Evolutionary conservation across 352 stramenopile genomes (phyloP).

Genomic region (Pythium pyrilobum): DNA sequence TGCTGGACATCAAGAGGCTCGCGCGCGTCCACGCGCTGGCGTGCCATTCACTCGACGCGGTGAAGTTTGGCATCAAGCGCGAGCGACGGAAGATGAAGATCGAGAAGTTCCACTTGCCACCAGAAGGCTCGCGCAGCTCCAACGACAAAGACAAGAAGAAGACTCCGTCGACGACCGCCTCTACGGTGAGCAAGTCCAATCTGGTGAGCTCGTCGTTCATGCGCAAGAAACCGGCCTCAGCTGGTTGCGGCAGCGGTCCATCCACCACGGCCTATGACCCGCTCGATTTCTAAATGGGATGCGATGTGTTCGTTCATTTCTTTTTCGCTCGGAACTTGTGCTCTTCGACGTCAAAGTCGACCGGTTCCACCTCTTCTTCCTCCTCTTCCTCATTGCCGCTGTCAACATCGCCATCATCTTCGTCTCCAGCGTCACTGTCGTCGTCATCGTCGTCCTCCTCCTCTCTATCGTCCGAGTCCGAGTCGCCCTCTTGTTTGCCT

Average conservation of each 20-base stretch:
- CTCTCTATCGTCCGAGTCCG: neutral
- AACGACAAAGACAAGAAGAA: slow-evolving; percentile 7
- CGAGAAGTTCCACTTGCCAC: slow-evolving; percentile 71
- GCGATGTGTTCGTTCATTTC: neutral
- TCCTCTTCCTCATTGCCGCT: slow-evolving; percentile 17
- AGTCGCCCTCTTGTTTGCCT: too few relatives aligned
- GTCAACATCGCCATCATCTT: slow-evolving; percentile 7
- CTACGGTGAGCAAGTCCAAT: slow-evolving; percentile 1
- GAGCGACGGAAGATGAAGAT: slow-evolving; percentile 69
- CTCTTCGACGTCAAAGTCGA: slow-evolving; percentile 17
- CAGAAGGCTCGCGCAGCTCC: slow-evolving; percentile 49
- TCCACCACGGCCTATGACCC: slow-evolving; percentile 5
- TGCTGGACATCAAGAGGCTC: slow-evolving; percentile 53
- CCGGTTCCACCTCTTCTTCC: slow-evolving; percentile 16
- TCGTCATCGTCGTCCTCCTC: neutral
- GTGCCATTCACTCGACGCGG: slow-evolving; percentile 43
- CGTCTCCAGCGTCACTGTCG: neutral
- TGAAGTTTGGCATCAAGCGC: slow-evolving; percentile 58
- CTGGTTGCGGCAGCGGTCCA: slow-evolving; percentile 1
- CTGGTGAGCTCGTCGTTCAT: slow-evolving; percentile 20
- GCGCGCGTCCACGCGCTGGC: slow-evolving; percentile 52
- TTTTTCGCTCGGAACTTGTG: slow-evolving; percentile 36
- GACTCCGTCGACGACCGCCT: neutral
- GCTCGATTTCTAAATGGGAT: slow-evolving; percentile 9
- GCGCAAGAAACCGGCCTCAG: neutral